These are phyloP conservation scores for Scenedesmus sp. DNA, from an alignment of 163 green algal species.

Conservation along the genomic window DNA sequence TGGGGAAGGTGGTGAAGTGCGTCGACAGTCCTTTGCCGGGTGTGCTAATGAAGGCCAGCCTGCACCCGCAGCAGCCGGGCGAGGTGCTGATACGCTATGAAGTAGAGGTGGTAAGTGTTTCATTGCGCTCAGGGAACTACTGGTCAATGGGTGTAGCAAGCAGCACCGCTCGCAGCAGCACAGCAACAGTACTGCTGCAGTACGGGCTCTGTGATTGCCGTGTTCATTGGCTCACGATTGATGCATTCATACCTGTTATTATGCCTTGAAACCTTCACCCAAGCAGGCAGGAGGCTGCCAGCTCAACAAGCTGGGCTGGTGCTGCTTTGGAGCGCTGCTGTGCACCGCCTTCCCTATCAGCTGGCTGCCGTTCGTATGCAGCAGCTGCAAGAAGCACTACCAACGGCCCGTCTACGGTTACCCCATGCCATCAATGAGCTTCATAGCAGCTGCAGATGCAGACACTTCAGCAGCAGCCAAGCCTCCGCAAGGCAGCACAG, in stretches of 20 bases:
- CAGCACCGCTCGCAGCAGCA: background rate
- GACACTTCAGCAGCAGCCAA: background rate
- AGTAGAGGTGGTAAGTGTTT: constrained; percentile 13
- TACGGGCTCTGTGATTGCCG: background rate
- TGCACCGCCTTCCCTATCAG: constrained; percentile 28
- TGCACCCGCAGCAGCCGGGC: constrained; percentile 12
- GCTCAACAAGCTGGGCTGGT: constrained; percentile 32
- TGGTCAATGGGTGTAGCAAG: background rate
- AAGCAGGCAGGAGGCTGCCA: constrained; percentile 31
- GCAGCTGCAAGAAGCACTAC: constrained; percentile 13
- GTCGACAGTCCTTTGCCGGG: constrained; percentile 21
- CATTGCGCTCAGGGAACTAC: background rate
- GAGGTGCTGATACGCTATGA: constrained; percentile 47
- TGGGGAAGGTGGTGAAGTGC: constrained; percentile 13
- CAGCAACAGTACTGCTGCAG: constrained; percentile 6
- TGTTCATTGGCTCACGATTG: background rate
- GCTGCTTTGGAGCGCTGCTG: constrained; percentile 28
- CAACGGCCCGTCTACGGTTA: constrained; percentile 42
- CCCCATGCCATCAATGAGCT: constrained; percentile 15
- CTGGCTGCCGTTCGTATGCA: constrained; percentile 44
- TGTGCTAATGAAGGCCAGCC: background rate
- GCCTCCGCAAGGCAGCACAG: too few relatives aligned
- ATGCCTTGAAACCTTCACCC: background rate
- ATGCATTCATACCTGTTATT: background rate
- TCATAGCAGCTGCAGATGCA: background rate